phyloP scores from a whole-genome alignment of 768 basidiomycete genomes.

The Auricularia cornea region DNA sequence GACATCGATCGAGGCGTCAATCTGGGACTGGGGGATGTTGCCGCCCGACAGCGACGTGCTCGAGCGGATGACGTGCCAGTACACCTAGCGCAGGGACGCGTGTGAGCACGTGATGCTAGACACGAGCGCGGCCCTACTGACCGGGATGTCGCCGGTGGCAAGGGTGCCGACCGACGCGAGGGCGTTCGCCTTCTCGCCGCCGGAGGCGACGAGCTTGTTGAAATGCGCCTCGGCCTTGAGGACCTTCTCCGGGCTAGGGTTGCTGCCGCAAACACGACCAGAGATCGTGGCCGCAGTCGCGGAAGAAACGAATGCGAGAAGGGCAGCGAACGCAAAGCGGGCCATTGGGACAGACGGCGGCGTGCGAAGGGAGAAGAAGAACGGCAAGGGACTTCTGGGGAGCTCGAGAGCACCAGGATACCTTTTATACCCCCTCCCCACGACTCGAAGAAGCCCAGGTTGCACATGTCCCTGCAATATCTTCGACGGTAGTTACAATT shows the following conservation, averaged over 20 bases:
- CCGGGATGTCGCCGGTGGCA: not conserved
- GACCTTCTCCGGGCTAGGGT: not conserved
- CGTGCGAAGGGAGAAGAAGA: not conserved
- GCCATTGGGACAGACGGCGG: not conserved
- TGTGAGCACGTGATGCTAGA: not conserved
- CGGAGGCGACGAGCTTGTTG: not conserved
- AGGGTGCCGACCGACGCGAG: not conserved
- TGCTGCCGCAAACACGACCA: not conserved
- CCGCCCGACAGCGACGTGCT: not conserved
- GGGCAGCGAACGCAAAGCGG: not conserved
- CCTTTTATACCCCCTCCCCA: too few relatives aligned
- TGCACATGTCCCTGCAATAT: too few relatives aligned
- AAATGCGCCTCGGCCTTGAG: not conserved
- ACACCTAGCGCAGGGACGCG: not conserved
- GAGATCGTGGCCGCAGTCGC: not conserved
- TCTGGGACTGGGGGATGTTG: not conserved
- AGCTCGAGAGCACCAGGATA: too few relatives aligned
- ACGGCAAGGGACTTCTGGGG: not conserved
- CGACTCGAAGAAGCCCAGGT: too few relatives aligned
- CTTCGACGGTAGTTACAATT: too few relatives aligned
- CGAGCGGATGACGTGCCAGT: not conserved
- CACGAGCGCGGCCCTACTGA: too few relatives aligned
- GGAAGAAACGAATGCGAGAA: not conserved
- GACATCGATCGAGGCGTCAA: slow-evolving; percentile 34
- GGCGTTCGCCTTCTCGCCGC: not conserved